Base-by-base conservation (phyloP, 371 early-diverging fungal species). In the Encephalitozoon intestinalis region DNA sequence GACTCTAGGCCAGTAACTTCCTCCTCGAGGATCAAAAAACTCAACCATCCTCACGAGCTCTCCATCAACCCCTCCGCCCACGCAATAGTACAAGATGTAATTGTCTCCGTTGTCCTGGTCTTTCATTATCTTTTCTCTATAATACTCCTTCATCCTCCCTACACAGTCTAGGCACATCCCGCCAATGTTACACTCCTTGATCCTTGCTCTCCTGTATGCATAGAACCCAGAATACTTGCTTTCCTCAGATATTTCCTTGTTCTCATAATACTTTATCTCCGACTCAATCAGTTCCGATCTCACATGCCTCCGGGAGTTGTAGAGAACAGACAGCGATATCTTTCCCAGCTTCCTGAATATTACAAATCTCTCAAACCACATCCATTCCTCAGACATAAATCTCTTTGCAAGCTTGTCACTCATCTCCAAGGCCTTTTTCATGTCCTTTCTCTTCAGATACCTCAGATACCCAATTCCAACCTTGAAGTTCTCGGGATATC, bases 221-320 rank as follows among this genome's bases (percentile, higher is more conserved):
- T 49, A 63, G 11, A 50, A 64, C 37, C 65, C 63, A 58, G 30
- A 73, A 40, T 58, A 73, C 39, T 64, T 64, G 23, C 49, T 73
- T 37, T 11, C 46, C 51, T 34, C 41, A 11, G 63, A 31, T 18
- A 63, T 49, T 11, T 49, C 50, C 18, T 73, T 73, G 54, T 73
- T 73, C 25, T 73, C 73, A 15, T 64, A 49, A 25, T 73, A 73
- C 23, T 37, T 54, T 26, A 73, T 73, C 23, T 73, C 73, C 30
- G 63, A 50, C 12, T 73, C 46, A 40, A 73, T 37, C 52, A 73
- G 65, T 31, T 63, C 65, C 31, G 39, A 69, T 15, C 25, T 52
- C 7, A 69, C 26, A 52, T 69, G 37, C 52, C 39, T 69, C 25
- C 54, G 49, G 37, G 28, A 54, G 34, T 63, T 73, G 28, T 54